Evolutionary conservation across 2,329 filamentous ascomycete species (phyloP).

Genomic region (Penicillium brasilianum): DNA sequence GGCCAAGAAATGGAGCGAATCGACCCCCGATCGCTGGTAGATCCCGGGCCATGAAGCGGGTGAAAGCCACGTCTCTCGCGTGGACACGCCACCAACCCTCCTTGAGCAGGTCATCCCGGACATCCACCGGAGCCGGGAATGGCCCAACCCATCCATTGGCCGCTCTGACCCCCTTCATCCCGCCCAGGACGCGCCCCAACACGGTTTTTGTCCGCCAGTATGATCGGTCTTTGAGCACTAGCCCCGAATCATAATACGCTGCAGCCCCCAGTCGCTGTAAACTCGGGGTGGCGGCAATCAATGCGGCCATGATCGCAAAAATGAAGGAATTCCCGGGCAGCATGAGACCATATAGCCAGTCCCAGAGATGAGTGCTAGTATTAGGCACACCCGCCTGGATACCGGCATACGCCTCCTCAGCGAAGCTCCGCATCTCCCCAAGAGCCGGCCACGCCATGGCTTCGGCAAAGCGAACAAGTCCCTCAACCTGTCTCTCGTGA

Average conservation of each 20-base stretch:
- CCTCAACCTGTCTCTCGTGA: slow-evolving; percentile 29
- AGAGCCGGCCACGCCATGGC: slow-evolving; percentile 32
- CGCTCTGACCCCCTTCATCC: slow-evolving; percentile 11
- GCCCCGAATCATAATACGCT: slow-evolving; percentile 16
- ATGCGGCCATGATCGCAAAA: slow-evolving; percentile 18
- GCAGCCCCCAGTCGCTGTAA: slow-evolving; percentile 8
- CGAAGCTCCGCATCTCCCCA: slow-evolving; percentile 23
- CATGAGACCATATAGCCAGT: slow-evolving; percentile 25
- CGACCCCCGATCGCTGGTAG: neutral
- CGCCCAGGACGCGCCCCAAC: slow-evolving; percentile 27
- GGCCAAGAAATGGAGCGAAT: neutral
- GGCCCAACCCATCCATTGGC: slow-evolving; percentile 30
- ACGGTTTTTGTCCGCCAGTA: slow-evolving; percentile 29
- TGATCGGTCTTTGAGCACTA: slow-evolving; percentile 20
- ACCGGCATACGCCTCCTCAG: slow-evolving; percentile 25
- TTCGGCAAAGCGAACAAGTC: slow-evolving; percentile 33
- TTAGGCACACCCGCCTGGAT: neutral
- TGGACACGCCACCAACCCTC: slow-evolving; percentile 7
- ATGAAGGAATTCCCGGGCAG: slow-evolving; percentile 22
- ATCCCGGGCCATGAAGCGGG: slow-evolving; percentile 5
- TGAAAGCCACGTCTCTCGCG: slow-evolving; percentile 10
- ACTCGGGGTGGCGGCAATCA: slow-evolving; percentile 19
- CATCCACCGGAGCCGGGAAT: slow-evolving; percentile 8
- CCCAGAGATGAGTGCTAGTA: slow-evolving; percentile 13
- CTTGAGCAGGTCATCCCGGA: neutral